Conservation (phyloP, 2,329 filamentous ascomycete species). For the Trichoderma asperellum region DNA sequence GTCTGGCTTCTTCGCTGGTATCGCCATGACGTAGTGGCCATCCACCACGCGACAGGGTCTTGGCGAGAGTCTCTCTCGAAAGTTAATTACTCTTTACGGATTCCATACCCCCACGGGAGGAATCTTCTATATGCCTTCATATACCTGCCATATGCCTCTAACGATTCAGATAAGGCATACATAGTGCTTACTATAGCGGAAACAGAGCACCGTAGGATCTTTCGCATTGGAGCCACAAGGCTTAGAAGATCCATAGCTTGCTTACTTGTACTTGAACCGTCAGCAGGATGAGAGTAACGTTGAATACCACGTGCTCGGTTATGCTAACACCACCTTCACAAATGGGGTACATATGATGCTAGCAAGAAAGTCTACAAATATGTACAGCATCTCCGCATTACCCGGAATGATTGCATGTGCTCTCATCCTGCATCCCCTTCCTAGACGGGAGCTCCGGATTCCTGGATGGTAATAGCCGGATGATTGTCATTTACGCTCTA, state of each 20-base stretch:
- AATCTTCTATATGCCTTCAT: background rate
- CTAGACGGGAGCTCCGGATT: conserved; percentile 3
- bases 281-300: conserved; percentile 14
- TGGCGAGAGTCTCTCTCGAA: background rate
- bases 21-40: background rate
- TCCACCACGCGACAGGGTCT: background rate
- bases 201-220: background rate
- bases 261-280: background rate
- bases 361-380: background rate
- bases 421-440: background rate
- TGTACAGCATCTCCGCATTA: background rate
- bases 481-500: background rate
- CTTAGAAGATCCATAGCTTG: conserved; percentile 14
- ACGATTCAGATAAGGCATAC: background rate
- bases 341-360: background rate
- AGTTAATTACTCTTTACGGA: background rate
- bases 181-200: conserved; percentile 8
- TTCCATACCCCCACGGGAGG: background rate
- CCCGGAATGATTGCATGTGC: background rate
- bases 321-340: background rate
- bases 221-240: background rate
- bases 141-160: background rate
- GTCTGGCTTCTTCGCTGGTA: background rate
- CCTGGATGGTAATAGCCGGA: background rate
- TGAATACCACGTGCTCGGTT: conserved; percentile 12